Evolutionary conservation across 2,329 filamentous ascomycete species (phyloP), one percentile per base, ranked within the genome.

Genomic region (Cordyceps militaris): DNA sequence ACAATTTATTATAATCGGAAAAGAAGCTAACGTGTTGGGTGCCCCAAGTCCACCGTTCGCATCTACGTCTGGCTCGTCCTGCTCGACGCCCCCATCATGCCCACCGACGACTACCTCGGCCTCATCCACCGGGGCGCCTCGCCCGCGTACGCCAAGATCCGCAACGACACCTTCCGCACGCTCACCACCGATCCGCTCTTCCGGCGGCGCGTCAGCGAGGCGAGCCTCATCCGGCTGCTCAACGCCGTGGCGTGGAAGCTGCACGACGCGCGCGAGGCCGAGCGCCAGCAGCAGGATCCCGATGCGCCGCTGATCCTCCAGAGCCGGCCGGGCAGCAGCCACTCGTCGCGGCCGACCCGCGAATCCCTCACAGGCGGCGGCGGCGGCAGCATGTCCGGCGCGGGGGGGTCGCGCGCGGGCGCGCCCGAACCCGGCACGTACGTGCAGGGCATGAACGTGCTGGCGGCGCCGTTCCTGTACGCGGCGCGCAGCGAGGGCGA

Each of bases 391-490:
- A 32, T 40, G 16, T 56, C 54, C 7, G 44, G 54, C n/a, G 36
- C 54, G 3, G n/a, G n/a, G n/a, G n/a, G n/a, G 3, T 49, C 46
- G 44, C 44, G 34, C 1, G 23, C 43, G 58, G 67, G 71, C 21
- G 77, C 75, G 3, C 74, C 76, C 32, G 87, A 90, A 65, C 82
- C 89, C 11, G 90, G 91, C 32, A 92, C 89, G 42, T 99, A 99
- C 66, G 93, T 99, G 2, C 94, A 99, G 73, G 94, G 94, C 63
- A 97, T 99, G 93, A 99, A 99, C 69, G 94, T 99, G 42, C 82
- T 99, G 16, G 93, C 92, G 10, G 94, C 94, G 1, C 94, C 94
- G 0, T 97, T 99, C 68, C 79, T 99, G 47, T 99, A 99, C 70
- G 91, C 91, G 5, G 92, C 94, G 1, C 86, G 91, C 59, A 96